Conservation (phyloP, 2,329 filamentous ascomycete genomes). For the Paecilomyces formosus region DNA sequence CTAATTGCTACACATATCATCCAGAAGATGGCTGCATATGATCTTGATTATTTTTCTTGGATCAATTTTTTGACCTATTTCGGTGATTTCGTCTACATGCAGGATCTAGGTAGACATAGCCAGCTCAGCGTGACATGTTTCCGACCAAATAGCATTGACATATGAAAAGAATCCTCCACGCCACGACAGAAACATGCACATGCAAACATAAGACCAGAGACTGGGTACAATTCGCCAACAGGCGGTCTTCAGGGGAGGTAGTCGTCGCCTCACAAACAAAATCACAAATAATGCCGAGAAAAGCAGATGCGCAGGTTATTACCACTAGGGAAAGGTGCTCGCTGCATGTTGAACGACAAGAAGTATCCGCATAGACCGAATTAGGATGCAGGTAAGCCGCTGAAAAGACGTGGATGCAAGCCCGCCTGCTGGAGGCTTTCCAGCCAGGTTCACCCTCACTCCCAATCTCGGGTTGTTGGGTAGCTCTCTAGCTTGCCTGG, state of each 20-base stretch:
- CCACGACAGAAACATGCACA: neutral
- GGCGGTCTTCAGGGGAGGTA: slow-evolving; percentile 8
- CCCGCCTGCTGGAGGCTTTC: slow-evolving; percentile 23
- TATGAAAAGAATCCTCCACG: neutral
- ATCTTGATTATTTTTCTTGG: neutral
- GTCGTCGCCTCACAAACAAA: slow-evolving; percentile 15
- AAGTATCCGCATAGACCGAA: slow-evolving; percentile 17
- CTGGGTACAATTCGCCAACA: slow-evolving; percentile 3
- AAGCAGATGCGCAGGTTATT: slow-evolving; percentile 18
- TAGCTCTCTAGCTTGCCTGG: slow-evolving; percentile 29
- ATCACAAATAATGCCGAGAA: slow-evolving; percentile 13
- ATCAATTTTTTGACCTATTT: neutral
- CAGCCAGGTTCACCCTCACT: slow-evolving; percentile 11
- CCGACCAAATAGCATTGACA: neutral
- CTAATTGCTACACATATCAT: no score
- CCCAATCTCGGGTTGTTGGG: slow-evolving; percentile 10
- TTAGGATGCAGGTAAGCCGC: slow-evolving; percentile 12
- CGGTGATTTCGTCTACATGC: neutral
- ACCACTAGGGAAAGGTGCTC: slow-evolving; percentile 17
- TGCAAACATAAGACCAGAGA: neutral
- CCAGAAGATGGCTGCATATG: neutral
- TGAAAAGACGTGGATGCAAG: slow-evolving; percentile 21
- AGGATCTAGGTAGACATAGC: neutral
- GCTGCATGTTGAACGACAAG: slow-evolving; percentile 29
- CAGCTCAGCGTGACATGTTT: neutral